phyloP scores from a whole-genome alignment of 441 rosid species.

The Eruca vesicaria region DNA sequence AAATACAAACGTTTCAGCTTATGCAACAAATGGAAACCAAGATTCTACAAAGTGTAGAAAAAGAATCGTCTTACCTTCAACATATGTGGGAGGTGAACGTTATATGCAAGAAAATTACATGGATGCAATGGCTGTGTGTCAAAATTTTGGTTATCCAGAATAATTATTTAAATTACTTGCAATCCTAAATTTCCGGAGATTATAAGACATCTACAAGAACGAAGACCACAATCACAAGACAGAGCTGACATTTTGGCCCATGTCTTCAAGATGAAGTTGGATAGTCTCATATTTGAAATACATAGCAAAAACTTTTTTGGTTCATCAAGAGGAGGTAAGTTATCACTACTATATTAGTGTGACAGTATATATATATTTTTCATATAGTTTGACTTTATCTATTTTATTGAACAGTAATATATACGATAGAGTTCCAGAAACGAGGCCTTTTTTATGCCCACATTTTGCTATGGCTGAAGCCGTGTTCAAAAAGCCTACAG shows the following conservation, averaged over 20 bases:
- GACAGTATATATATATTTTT: neutral
- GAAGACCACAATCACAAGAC: neutral
- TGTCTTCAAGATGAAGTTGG: conserved; percentile 1
- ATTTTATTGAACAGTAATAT: neutral
- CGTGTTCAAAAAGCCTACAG: neutral
- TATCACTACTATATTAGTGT: neutral
- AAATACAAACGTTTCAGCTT: too few species aligned
- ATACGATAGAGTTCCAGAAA: neutral
- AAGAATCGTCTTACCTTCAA: too few species aligned
- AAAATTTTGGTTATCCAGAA: too few species aligned
- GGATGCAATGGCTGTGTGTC: too few species aligned
- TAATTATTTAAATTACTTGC: too few species aligned
- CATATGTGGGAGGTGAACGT: too few species aligned
- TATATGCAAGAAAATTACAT: too few species aligned
- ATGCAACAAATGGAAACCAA: too few species aligned
- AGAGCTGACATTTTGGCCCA: neutral
- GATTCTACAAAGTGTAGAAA: too few species aligned
- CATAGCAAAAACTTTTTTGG: neutral
- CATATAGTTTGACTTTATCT: too few species aligned
- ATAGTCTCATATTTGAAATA: neutral
- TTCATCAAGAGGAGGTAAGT: neutral
- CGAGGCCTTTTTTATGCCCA: neutral
- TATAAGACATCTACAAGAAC: neutral
- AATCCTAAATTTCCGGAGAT: neutral
- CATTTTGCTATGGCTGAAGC: neutral